Evolutionary conservation across 2,329 filamentous ascomycete genomes (phyloP), one percentile per base, ranked within the genome.

Genomic region (Verticillium tricorpus): DNA sequence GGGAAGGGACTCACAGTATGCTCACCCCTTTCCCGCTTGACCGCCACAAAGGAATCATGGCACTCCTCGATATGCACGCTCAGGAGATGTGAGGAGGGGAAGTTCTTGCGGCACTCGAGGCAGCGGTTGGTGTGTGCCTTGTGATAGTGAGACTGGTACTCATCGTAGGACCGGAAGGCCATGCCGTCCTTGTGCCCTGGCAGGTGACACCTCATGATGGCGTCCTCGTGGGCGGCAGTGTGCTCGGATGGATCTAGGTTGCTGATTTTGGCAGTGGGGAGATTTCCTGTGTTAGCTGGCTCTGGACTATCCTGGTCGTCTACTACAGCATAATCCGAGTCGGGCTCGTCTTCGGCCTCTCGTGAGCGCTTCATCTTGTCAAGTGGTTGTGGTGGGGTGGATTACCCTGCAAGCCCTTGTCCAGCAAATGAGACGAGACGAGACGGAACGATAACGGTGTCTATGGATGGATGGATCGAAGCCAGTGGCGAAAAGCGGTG

Each of bases 21-120:
- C 72, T 97, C 93, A 54, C 93, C 95, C 68, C 87, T 85, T 59
- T 92, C 92, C 67, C 88, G 85, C 70, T 82, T 86, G 12, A 91
- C 84, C 58, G 86, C 87, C 45, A 85, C 82, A 63, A 98, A 83
- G 8, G 92, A 86, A 76, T 99, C 93, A 75, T 98, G 95, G 67
- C 89, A 91, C 75, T 98, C 95, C 67, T 93, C 88, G 66, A 97
- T 93, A 72, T 99, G 95, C 56, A 98, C 76, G 61, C 84, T 81
- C 58, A 99, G 81, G 60, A 95, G 87, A 72, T 93, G 89, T 39
- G 88, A 83, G 0, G 92, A 93, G 1, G 95, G 95, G 65, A 98
- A 92, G 73, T 97, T 98, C 73, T 86, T 92, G 61, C 84, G 82
- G 73, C 95, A 99, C 70, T 93, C 89, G 11, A 88, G 79, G 72